Conservation (phyloP, 2,329 filamentous ascomycete species). For the Penicillium sp. region DNA sequence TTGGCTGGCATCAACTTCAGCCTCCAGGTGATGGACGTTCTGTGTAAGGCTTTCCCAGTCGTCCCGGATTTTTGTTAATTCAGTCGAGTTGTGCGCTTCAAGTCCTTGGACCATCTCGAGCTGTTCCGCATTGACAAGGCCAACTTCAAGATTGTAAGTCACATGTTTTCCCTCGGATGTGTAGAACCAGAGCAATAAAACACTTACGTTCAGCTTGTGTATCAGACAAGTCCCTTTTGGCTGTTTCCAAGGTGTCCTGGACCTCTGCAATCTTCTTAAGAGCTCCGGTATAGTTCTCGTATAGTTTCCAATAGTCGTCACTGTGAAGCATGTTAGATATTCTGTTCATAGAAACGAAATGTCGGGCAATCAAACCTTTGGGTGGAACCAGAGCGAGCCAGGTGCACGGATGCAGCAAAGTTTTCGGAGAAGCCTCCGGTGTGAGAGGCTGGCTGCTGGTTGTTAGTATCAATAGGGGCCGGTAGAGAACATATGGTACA, state of each 20-base stretch:
- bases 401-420: constrained; percentile 33
- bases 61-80: constrained; percentile 35
- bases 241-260: constrained; percentile 38
- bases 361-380: constrained; percentile 32
- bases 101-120: constrained; percentile 39
- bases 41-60: constrained; percentile 37
- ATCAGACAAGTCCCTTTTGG: constrained; percentile 39
- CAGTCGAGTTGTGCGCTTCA: constrained; percentile 37
- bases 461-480: constrained; percentile 14
- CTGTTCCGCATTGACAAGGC: constrained; percentile 40
- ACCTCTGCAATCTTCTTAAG: constrained; percentile 42
- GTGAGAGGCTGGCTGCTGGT: constrained; percentile 28
- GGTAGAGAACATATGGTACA: neutral
- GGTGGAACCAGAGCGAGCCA: constrained; percentile 36
- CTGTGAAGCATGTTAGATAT: constrained; percentile 26
- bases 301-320: constrained; percentile 44
- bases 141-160: constrained; percentile 32
- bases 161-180: neutral
- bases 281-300: constrained; percentile 39
- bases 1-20: constrained; percentile 42
- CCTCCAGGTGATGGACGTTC: constrained; percentile 40
- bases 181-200: neutral
- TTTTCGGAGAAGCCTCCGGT: constrained; percentile 37
- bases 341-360: neutral
- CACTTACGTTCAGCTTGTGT: constrained; percentile 39